phyloP scores from a whole-genome alignment of 768 basidiomycete genomes.

The Pleurotus djamor region DNA sequence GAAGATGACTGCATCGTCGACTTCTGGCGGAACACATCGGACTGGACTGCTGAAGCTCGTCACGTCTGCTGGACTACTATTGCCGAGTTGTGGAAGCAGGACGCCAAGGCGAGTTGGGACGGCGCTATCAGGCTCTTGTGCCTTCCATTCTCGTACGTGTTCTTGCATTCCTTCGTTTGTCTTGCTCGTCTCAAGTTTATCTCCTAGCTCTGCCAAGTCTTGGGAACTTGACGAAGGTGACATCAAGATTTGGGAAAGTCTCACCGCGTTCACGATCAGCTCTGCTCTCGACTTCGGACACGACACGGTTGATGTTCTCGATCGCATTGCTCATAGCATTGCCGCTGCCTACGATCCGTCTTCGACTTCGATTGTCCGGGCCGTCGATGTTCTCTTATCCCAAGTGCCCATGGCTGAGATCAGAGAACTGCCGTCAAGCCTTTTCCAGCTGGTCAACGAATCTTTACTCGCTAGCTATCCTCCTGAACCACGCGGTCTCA shows the following conservation, averaged over 20 bases:
- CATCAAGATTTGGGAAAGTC: constrained; percentile 54
- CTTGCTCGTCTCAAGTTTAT: constrained; percentile 6
- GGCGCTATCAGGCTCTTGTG: constrained; percentile 50
- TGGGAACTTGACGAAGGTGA: constrained; percentile 60
- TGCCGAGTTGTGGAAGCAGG: constrained; percentile 52
- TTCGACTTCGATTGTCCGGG: constrained; percentile 42
- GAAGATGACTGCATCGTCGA: constrained; percentile 42
- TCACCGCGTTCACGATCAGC: constrained; percentile 48
- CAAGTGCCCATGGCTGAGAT: constrained; percentile 49
- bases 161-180: constrained; percentile 8
- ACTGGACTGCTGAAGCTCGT: constrained; percentile 33
- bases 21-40: constrained; percentile 45
- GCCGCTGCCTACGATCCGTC: constrained; percentile 34
- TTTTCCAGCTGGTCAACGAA: constrained; percentile 61
- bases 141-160: constrained; percentile 61
- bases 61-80: constrained; percentile 47
- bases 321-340: constrained; percentile 51
- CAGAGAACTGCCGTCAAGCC: constrained; percentile 47
- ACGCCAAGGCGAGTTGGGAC: constrained; percentile 48
- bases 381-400: constrained; percentile 61
- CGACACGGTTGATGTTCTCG: constrained; percentile 51
- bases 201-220: constrained; percentile 30
- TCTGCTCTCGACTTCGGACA: constrained; percentile 61
- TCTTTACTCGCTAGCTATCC: constrained; percentile 66
- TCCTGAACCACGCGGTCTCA: constrained; percentile 50